These are phyloP conservation scores for Carex parvula DNA, from an alignment of 176 grass and related monocot genomes.

Conservation along the genomic window DNA sequence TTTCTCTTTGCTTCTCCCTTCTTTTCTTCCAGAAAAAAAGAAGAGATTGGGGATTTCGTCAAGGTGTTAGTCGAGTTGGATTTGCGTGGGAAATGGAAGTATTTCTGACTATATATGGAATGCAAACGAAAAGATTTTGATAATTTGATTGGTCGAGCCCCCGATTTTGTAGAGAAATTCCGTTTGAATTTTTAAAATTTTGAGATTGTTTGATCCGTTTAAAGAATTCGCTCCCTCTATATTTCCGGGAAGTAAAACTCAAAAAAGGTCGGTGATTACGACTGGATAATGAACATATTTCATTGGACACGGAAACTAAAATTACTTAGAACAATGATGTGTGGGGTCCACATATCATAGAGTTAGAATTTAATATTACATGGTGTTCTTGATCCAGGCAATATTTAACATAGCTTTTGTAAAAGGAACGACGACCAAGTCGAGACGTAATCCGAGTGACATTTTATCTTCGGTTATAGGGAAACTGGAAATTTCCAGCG, in stretches of 20 bases:
- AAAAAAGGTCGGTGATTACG: background rate
- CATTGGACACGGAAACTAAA: background rate
- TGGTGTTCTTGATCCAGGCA: background rate
- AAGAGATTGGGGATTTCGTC: background rate
- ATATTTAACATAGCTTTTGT: background rate
- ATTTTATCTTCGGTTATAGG: background rate
- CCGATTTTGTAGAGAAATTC: constrained; percentile 9
- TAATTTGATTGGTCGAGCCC: background rate
- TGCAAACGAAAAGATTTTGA: background rate
- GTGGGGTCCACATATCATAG: background rate
- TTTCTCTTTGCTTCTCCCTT: background rate
- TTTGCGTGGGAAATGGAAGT: constrained; percentile 26
- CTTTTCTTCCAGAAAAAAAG: background rate
- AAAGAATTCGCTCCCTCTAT: background rate
- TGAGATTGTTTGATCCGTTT: constrained; percentile 15
- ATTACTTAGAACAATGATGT: too few species aligned
- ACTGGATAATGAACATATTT: background rate
- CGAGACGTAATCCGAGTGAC: background rate
- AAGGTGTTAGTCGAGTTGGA: constrained; percentile 11
- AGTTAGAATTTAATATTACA: background rate
- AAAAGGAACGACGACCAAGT: background rate
- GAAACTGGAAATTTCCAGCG: background rate
- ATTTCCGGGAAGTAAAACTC: background rate
- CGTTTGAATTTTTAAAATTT: constrained; percentile 5
- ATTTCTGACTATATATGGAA: constrained; percentile 18